Evolutionary conservation across 371 early-diverging fungal species (phyloP), one percentile per base, ranked within the genome.

Genomic region (Saksenaea vasiformis): DNA sequence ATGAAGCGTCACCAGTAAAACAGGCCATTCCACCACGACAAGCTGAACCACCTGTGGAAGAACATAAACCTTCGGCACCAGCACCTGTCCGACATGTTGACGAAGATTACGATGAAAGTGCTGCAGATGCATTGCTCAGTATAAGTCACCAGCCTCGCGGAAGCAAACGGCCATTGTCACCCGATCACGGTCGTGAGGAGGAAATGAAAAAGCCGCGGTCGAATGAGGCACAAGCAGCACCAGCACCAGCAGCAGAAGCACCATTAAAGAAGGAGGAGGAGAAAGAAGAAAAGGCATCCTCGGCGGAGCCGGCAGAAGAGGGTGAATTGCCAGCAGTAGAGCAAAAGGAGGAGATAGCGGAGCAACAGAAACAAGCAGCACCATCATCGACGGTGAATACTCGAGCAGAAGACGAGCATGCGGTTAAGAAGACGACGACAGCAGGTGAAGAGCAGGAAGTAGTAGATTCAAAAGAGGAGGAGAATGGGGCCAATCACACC

Each of bases 91-190:
- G 62, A 15, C 44, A 61, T 0, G 43, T 58, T 19, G 70, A 69
- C 35, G 70, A 65, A 31, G 70, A 69, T 55, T 62, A 69, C 26
- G 70, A 69, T 54, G 65, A 61, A 34, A 65, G 59, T 37, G 70
- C 70, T 34, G 70, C 70, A 13, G 65, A 58, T 36, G 53, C 62
- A n/a, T 36, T 69, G 31, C 59, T 69, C 39, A 69, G 70, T 41
- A 69, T 69, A 47, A 65, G 70, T 11, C 60, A 63, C 24, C 51
- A 58, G 14, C 55, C 57, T 9, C 60, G 65, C 15, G 59, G 58
- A 24, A 58, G 54, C 51, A 61, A 69, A 34, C 58, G 61, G 31
- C n/a, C 64, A 22, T 61, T 59, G 34, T 41, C 67, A 10, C 35
- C 58, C 22, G 67, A 67, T n/a, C 56, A 60, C 9, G 36, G 39